phyloP scores from a whole-genome alignment of 73 alveolate species.

The Paramecium sexaurelia region DNA sequence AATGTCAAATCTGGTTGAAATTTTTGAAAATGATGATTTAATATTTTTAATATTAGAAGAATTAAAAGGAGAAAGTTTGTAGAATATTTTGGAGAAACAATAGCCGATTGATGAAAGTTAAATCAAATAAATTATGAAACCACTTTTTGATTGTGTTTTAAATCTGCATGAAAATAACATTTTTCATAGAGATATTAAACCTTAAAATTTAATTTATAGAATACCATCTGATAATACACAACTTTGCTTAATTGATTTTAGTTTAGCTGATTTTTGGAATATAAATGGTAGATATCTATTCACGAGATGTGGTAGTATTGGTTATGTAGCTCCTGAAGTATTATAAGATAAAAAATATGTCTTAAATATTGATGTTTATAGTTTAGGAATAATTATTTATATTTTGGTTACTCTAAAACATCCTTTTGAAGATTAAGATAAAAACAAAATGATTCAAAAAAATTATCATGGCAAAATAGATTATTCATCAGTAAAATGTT shows the following conservation, averaged over 20 bases:
- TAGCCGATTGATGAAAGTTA: slow-evolving; percentile 77
- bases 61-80: neutral
- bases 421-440: slow-evolving; percentile 77
- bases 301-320: slow-evolving; percentile 80
- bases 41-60: neutral
- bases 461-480: neutral
- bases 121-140: slow-evolving; percentile 64
- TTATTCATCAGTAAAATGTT: neutral
- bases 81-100: slow-evolving; percentile 34
- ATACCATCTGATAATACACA: neutral
- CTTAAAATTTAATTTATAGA: slow-evolving; percentile 55
- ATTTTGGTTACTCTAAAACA: slow-evolving; percentile 65
- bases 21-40: neutral
- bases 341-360: slow-evolving; percentile 79
- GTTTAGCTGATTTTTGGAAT: slow-evolving; percentile 54
- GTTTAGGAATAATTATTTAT: slow-evolving; percentile 79
- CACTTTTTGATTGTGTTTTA: slow-evolving; percentile 20
- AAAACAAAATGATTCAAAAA: neutral
- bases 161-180: slow-evolving; percentile 27
- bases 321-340: slow-evolving; percentile 93
- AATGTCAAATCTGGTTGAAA: neutral
- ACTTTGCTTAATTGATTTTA: slow-evolving; percentile 45
- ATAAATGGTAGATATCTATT: neutral
- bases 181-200: slow-evolving; percentile 67
- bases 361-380: slow-evolving; percentile 80